These are phyloP conservation scores for Echinosphaeria canescens DNA, from an alignment of 2,329 filamentous ascomycete genomes.

Conservation along the genomic window DNA sequence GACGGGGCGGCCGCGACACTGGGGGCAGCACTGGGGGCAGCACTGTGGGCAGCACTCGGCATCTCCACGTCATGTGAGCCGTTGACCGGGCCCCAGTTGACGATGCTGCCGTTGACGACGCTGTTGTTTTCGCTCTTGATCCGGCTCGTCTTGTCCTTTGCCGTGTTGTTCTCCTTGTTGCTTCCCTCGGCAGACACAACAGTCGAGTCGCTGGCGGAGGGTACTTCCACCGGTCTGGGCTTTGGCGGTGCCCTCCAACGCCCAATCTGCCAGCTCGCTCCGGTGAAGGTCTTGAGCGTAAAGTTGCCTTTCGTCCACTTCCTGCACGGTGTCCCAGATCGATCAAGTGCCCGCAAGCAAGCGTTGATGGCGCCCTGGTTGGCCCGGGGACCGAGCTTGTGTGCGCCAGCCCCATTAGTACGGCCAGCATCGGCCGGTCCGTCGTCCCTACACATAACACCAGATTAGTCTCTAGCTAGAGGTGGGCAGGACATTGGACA, in stretches of 20 bases:
- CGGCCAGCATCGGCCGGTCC: constrained; percentile 34
- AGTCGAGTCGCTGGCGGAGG: constrained; percentile 20
- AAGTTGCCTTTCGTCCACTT: constrained; percentile 77
- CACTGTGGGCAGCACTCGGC: constrained; percentile 20
- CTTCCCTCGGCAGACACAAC: constrained; percentile 20
- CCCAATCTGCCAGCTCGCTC: constrained; percentile 58
- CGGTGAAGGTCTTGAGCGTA: constrained; percentile 80
- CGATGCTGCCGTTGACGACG: constrained; percentile 14
- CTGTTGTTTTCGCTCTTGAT: constrained; percentile 23
- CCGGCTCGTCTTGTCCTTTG: constrained; percentile 31
- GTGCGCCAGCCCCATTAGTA: constrained; percentile 26
- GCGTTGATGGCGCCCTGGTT: constrained; percentile 97
- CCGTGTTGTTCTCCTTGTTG: constrained; percentile 41
- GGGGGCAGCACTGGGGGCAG: constrained; percentile 21
- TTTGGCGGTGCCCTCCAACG: constrained; percentile 64
- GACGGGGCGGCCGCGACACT: constrained; percentile 29
- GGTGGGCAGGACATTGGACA: neutral
- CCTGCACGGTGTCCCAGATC: constrained; percentile 77
- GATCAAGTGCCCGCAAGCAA: constrained; percentile 79
- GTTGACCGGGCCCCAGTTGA: too few relatives aligned
- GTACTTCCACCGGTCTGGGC: constrained; percentile 21
- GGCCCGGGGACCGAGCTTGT: constrained; percentile 88
- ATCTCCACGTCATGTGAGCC: constrained; percentile 26
- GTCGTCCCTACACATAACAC: constrained; percentile 28
- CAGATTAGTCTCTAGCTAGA: neutral